A percentile compares a stretch with the other conserved stretches of the same genome.
phyloP scores from a whole-genome alignment of 345 rosid genomes.

The Odontarrhena argentea region DNA sequence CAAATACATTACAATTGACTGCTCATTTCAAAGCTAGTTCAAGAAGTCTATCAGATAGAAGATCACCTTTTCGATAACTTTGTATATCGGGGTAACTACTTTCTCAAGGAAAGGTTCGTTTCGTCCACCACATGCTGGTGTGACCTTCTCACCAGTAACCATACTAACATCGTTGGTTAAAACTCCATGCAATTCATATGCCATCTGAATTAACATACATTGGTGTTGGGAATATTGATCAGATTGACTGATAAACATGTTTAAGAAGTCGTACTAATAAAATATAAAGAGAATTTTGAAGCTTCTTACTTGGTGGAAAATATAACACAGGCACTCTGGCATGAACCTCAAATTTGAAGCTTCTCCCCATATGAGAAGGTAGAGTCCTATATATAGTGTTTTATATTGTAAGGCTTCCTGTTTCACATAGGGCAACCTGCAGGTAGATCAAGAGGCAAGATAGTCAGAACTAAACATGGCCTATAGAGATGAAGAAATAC shows the following conservation, averaged over 20 bases:
- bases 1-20: conserved; percentile 36
- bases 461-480: conserved; percentile 28
- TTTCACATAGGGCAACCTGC: conserved; percentile 77
- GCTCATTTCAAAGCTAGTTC: neutral
- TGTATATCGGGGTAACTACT: conserved; percentile 81
- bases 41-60: conserved; percentile 26
- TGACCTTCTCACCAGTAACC: conserved; percentile 60
- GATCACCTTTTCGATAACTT: conserved; percentile 61
- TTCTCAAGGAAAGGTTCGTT: conserved; percentile 71
- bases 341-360: conserved; percentile 93
- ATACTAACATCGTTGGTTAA: conserved; percentile 56
- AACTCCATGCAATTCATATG: conserved; percentile 78
- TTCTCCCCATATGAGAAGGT: conserved; percentile 99
- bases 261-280: conserved; percentile 14
- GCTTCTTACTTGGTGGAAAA: conserved; percentile 97
- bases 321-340: conserved; percentile 93
- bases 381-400: conserved; percentile 80
- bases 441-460: conserved; percentile 37
- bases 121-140: conserved; percentile 68
- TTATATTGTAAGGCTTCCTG: conserved; percentile 84
- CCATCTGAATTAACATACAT: conserved; percentile 63
- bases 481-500: conserved; percentile 12
- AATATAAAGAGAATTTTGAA: conserved; percentile 19
- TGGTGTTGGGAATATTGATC: conserved; percentile 19
- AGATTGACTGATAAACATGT: neutral